Evolutionary conservation across 1,284 basidiomycete species (phyloP).

Genomic region (Athelia sp.): DNA sequence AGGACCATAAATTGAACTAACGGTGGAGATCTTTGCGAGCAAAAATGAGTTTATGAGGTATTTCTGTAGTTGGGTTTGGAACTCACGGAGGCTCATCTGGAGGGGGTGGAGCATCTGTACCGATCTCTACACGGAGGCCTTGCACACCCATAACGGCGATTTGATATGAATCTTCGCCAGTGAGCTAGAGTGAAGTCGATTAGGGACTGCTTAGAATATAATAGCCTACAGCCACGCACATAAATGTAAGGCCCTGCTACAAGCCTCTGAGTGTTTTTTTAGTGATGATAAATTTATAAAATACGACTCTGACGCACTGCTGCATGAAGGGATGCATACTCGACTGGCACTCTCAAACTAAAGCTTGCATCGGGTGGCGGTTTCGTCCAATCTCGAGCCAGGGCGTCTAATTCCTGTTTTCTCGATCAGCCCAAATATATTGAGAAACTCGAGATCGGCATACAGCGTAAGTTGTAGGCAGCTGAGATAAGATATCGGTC

Average conservation of each 20-base stretch:
- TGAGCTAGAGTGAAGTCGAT: conserved; percentile 41
- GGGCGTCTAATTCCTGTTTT: conserved; percentile 64
- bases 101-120: conserved; percentile 74
- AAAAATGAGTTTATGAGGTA: conserved; percentile 8
- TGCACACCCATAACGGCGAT: conserved; percentile 75
- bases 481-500: conserved; percentile 27
- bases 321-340: conserved; percentile 75
- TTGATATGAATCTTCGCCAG: conserved; percentile 77
- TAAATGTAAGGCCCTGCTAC: conserved; percentile 76
- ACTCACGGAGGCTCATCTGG: conserved; percentile 76
- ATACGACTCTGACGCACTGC: conserved; percentile 43
- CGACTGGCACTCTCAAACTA: conserved; percentile 71
- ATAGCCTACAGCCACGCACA: conserved; percentile 35
- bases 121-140: conserved; percentile 75
- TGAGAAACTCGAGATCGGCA: conserved; percentile 13
- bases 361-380: conserved; percentile 73
- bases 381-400: conserved; percentile 79
- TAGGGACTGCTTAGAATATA: conserved; percentile 10
- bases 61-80: conserved; percentile 4
- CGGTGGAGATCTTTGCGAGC: conserved; percentile 54
- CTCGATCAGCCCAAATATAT: conserved; percentile 1
- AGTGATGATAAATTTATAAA: conserved; percentile 6
- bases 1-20: conserved; percentile 33
- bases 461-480: conserved; percentile 60
- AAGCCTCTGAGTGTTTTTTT: conserved; percentile 45